These are phyloP conservation scores for Candida caryicola DNA, from an alignment of 805 yeast species.

Conservation along the genomic window DNA sequence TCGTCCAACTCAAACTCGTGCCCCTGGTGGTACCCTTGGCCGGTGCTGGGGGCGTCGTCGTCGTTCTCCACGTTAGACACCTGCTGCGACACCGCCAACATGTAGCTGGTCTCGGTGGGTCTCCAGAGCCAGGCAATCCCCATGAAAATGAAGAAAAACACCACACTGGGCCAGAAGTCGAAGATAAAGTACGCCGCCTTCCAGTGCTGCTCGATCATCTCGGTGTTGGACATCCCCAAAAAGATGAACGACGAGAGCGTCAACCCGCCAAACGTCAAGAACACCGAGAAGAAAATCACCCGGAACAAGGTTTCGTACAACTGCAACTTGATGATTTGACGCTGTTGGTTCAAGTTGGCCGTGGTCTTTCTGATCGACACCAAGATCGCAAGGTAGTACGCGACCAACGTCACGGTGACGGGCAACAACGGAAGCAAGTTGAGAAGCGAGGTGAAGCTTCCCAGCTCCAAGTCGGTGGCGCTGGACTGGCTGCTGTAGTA, in stretches of 20 bases:
- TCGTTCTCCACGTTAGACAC: constrained; percentile 56
- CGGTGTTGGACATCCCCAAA: constrained; percentile 70
- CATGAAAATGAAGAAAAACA: constrained; percentile 79
- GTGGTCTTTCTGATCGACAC: constrained; percentile 74
- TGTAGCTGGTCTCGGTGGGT: constrained; percentile 92
- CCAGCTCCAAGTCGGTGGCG: constrained; percentile 45
- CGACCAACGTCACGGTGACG: constrained; percentile 61
- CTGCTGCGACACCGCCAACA: constrained; percentile 93
- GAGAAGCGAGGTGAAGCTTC: constrained; percentile 43
- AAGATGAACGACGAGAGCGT: constrained; percentile 66
- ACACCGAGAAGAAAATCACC: constrained; percentile 68
- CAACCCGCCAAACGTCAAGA: constrained; percentile 69
- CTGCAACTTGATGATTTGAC: constrained; percentile 85
- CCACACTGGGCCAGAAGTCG: constrained; percentile 93
- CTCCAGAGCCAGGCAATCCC: constrained; percentile 92
- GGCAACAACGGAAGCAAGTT: constrained; percentile 68
- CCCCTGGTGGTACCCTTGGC: constrained; percentile 25
- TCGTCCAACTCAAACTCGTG: constrained; percentile 61
- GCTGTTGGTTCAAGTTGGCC: constrained; percentile 69
- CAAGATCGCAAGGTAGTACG: constrained; percentile 73
- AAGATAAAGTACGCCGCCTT: constrained; percentile 81
- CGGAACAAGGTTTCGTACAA: constrained; percentile 81
- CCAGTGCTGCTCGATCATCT: constrained; percentile 86
- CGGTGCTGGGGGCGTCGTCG: constrained; percentile 30
- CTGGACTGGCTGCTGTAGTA: constrained; percentile 28